Conservation (phyloP, 1,284 basidiomycete genomes). For the Cutaneotrichosporon sp. region DNA sequence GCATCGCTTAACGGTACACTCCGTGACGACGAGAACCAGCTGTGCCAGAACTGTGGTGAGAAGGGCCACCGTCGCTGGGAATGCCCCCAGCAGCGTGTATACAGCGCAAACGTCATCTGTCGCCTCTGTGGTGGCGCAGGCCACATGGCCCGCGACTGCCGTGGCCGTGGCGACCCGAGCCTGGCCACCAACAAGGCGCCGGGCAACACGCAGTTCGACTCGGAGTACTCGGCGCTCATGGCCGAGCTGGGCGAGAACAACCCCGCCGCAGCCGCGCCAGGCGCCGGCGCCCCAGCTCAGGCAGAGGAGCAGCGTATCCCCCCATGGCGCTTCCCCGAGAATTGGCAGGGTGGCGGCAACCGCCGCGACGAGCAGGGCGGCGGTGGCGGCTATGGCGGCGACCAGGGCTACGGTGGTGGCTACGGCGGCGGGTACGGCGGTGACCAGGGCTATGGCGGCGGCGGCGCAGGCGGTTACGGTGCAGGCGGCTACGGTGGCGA, state of each 20-base stretch:
- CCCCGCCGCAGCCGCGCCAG: conserved; percentile 43
- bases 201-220: conserved; percentile 63
- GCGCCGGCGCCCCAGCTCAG: conserved; percentile 27
- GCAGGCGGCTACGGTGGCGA: conserved; percentile 18
- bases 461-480: conserved; percentile 12
- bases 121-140: conserved; percentile 88
- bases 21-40: conserved; percentile 98
- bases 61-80: conserved; percentile 84
- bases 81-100: conserved; percentile 92
- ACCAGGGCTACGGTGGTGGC: conserved; percentile 20
- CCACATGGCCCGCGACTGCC: conserved; percentile 95
- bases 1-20: conserved; percentile 97
- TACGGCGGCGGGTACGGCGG: conserved; percentile 12
- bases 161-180: conserved; percentile 53
- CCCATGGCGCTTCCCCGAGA: conserved; percentile 52
- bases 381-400: conserved; percentile 24
- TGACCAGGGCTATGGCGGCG: conserved; percentile 15
- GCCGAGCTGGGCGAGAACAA: conserved; percentile 90
- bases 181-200: conserved; percentile 45
- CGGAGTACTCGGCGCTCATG: conserved; percentile 96
- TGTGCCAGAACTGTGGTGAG: conserved; percentile 96
- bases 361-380: conserved; percentile 20
- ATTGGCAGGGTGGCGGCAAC: conserved; percentile 46
- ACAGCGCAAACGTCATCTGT: conserved; percentile 96
- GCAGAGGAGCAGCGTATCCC: conserved; percentile 39